Percentiles rank a stretch among this genome's conserved stretches.
These are phyloP conservation scores for Podaxis pistillaris DNA, from an alignment of 768 basidiomycete species.

Conservation along the genomic window DNA sequence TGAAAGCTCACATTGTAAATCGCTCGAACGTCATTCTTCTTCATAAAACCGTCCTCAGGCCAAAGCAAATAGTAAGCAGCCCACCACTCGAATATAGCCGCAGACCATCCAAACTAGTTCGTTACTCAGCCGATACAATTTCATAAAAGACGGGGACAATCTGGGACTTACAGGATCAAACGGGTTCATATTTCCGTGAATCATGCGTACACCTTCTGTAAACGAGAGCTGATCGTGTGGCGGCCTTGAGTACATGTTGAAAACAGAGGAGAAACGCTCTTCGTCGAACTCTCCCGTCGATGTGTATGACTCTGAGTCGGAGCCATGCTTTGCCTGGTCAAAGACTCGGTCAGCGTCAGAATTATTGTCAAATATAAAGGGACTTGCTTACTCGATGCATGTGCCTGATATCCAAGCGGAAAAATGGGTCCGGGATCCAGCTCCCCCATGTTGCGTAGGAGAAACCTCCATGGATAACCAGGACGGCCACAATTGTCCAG, in stretches of 20 bases:
- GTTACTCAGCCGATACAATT: neutral
- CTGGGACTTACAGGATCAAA: conserved; percentile 33
- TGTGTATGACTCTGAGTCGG: conserved; percentile 38
- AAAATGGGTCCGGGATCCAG: conserved; percentile 41
- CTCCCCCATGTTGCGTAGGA: conserved; percentile 39
- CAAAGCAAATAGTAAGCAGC: conserved; percentile 38
- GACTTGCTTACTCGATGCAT: conserved; percentile 34
- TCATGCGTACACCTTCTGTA: conserved; percentile 37
- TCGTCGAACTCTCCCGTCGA: conserved; percentile 39
- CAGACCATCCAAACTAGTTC: conserved; percentile 40
- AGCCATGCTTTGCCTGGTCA: conserved; percentile 40
- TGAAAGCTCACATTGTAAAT: conserved; percentile 35
- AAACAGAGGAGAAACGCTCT: conserved; percentile 35
- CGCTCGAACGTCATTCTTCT: conserved; percentile 37
- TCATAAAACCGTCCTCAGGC: conserved; percentile 34
- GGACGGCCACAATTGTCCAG: conserved; percentile 32
- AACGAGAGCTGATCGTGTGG: conserved; percentile 41
- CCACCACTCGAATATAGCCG: conserved; percentile 40
- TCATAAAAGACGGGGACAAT: neutral
- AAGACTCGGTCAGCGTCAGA: neutral
- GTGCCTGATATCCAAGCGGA: conserved; percentile 36
- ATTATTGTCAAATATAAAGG: neutral
- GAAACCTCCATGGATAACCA: conserved; percentile 38
- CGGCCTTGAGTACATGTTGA: conserved; percentile 38
- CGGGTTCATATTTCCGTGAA: conserved; percentile 37